phyloP scores from a whole-genome alignment of 2,329 filamentous ascomycete species.

The Didymellaceae sp. region DNA sequence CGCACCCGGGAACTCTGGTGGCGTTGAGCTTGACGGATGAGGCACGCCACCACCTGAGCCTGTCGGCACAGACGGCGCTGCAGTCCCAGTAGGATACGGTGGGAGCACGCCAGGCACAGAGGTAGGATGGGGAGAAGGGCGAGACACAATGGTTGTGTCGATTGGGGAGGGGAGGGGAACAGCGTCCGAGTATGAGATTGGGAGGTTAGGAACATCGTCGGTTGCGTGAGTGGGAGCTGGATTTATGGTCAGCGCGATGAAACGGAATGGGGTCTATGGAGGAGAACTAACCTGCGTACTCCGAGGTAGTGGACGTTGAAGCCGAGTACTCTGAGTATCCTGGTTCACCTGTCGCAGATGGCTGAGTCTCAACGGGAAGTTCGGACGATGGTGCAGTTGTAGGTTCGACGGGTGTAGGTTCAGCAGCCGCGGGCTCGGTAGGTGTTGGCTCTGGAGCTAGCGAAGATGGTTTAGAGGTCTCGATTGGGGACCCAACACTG shows the following conservation, averaged over 20 bases:
- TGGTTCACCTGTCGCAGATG: neutral
- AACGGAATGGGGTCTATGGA: too few species aligned
- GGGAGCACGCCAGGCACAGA: constrained; percentile 6
- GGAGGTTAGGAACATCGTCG: constrained; percentile 6
- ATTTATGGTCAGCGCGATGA: neutral
- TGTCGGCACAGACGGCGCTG: neutral
- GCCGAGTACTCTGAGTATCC: constrained; percentile 9
- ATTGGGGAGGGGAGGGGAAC: constrained; percentile 7
- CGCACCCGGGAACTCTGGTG: constrained; percentile 31
- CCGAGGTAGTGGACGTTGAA: neutral
- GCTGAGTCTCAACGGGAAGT: constrained; percentile 2
- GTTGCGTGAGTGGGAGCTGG: neutral
- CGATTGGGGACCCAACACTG: constrained; percentile 32
- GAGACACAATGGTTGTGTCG: constrained; percentile 9
- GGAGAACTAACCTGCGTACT: neutral
- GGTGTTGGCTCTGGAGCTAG: neutral
- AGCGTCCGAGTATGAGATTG: neutral
- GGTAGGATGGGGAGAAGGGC: constrained; percentile 1
- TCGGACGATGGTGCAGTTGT: constrained; percentile 4
- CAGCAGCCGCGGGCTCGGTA: neutral
- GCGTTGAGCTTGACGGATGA: too few species aligned
- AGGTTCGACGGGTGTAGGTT: neutral
- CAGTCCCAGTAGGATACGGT: constrained; percentile 20
- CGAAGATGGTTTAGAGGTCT: constrained; percentile 11
- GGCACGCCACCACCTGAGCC: constrained; percentile 9